phyloP scores from a whole-genome alignment of 2,329 filamentous ascomycete species.

The Amauroascus verrucosus region DNA sequence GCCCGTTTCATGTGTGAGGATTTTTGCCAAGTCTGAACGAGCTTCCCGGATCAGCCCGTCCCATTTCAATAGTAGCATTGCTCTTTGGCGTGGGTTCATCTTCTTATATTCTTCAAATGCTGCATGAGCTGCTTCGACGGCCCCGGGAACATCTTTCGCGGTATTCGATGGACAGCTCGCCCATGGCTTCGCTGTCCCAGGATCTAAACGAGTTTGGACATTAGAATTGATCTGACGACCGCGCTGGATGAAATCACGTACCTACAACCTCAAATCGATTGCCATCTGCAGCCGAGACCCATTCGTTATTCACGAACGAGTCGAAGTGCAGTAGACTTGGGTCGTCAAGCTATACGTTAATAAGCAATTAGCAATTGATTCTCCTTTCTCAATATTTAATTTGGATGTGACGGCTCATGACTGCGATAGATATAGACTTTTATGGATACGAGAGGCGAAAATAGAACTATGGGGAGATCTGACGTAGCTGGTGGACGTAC shows the following conservation, averaged over 20 bases:
- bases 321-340: slow-evolving; percentile 41
- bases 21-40: slow-evolving; percentile 60
- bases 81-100: slow-evolving; percentile 50
- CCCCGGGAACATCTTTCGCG: slow-evolving; percentile 50
- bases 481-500: slow-evolving; percentile 20
- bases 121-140: slow-evolving; percentile 50
- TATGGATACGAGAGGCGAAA: background rate
- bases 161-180: slow-evolving; percentile 42
- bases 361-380: background rate
- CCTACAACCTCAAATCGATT: slow-evolving; percentile 43
- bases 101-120: slow-evolving; percentile 53
- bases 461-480: background rate
- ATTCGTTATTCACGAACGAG: slow-evolving; percentile 43
- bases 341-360: slow-evolving; percentile 35
- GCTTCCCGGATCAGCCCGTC: slow-evolving; percentile 54
- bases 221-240: background rate
- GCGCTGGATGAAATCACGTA: slow-evolving; percentile 15
- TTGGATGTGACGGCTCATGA: too few species aligned
- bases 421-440: background rate
- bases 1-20: slow-evolving; percentile 86
- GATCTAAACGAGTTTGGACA: slow-evolving; percentile 30
- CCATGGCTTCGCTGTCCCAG: slow-evolving; percentile 44
- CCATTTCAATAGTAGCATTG: slow-evolving; percentile 55
- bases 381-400: too few species aligned
- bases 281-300: slow-evolving; percentile 38